phyloP scores from a whole-genome alignment of 169 alveolate genomes.

The Cryptosporidium tyzzeri region DNA sequence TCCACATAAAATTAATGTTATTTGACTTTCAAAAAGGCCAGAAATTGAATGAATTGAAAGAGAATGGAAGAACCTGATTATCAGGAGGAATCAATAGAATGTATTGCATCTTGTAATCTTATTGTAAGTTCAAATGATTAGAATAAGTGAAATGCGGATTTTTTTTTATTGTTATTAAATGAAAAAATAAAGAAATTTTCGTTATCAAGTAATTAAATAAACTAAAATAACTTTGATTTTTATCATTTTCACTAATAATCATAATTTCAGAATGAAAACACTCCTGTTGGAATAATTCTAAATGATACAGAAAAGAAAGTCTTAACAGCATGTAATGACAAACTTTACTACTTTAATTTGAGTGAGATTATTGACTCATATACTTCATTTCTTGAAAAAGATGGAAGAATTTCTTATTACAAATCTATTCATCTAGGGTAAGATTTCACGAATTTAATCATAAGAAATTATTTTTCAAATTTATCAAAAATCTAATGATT shows the following conservation, averaged over 20 bases:
- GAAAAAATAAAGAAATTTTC: too few species aligned
- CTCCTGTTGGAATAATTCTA: slow-evolving; percentile 22
- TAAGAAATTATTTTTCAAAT: neutral
- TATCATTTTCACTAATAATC: too few species aligned
- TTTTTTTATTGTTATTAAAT: neutral
- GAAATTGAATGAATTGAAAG: neutral
- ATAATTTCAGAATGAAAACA: neutral
- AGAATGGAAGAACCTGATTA: neutral
- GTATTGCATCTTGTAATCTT: neutral
- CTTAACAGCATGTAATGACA: neutral
- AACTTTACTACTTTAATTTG: slow-evolving; percentile 6
- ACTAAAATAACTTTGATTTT: too few species aligned
- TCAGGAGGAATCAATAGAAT: neutral
- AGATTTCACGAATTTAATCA: neutral
- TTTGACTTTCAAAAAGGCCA: neutral
- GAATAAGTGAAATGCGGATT: neutral
- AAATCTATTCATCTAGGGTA: slow-evolving; percentile 4
- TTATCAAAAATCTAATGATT: neutral
- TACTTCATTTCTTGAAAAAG: neutral
- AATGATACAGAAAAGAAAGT: neutral
- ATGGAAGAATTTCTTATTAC: neutral
- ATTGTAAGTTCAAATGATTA: neutral
- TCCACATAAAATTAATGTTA: neutral
- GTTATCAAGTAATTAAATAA: neutral
- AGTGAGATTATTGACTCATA: neutral